These are phyloP conservation scores for Erodium texanum DNA, from an alignment of 441 rosid species.

Conservation along the genomic window DNA sequence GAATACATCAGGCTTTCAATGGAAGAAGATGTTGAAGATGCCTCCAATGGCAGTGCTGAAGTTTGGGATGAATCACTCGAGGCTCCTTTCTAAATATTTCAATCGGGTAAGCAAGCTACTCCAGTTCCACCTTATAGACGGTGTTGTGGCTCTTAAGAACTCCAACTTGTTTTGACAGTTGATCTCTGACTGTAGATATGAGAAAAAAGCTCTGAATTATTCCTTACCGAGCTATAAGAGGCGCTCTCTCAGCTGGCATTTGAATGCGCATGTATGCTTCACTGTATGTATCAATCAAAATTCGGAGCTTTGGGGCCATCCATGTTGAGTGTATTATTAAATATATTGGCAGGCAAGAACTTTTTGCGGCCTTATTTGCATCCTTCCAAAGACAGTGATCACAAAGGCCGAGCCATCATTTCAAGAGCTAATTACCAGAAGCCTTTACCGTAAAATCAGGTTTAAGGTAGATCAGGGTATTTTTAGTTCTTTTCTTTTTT, in stretches of 20 bases:
- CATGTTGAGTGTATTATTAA: not conserved
- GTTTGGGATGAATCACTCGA: constrained; percentile 63
- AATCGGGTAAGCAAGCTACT: constrained; percentile 20
- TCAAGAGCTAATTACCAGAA: not conserved
- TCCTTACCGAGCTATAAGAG: constrained; percentile 6
- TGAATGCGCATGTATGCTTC: too few relatives aligned
- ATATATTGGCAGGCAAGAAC: not conserved
- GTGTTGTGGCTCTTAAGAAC: not conserved
- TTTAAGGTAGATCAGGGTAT: not conserved
- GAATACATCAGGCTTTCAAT: constrained; percentile 54
- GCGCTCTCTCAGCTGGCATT: not conserved
- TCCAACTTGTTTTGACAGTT: not conserved
- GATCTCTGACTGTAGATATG: not conserved
- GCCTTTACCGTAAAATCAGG: not conserved
- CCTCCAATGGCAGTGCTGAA: constrained; percentile 58
- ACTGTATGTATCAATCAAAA: not conserved
- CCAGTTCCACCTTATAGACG: not conserved
- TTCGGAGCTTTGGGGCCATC: not conserved
- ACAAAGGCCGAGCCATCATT: not conserved
- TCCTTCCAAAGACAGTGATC: not conserved
- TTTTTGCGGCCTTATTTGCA: not conserved
- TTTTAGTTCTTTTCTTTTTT: not conserved
- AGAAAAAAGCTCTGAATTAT: constrained; percentile 2
- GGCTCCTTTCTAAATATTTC: constrained; percentile 38
- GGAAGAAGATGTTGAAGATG: constrained; percentile 58